Evolutionary conservation across 78 protist species (phyloP), one percentile per base, ranked within the genome.

Genomic region (Guillardia theta): DNA sequence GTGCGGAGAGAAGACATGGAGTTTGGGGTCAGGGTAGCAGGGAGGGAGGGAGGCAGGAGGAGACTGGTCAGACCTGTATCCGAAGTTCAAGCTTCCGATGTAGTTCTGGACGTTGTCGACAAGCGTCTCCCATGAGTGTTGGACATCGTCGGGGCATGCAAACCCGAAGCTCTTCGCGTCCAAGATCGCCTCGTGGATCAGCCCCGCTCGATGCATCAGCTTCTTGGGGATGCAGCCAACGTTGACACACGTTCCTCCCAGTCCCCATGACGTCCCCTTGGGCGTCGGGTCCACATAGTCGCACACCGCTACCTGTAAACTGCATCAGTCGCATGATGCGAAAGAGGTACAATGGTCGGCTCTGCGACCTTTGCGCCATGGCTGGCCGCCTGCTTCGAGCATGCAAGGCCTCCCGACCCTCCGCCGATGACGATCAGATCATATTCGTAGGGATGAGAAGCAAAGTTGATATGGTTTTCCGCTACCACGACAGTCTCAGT

Each of bases 191-290:
- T 58, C 70, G 70, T 58, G 70, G 39, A 58, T 3, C 39, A 58
- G 21, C 6, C 39, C 70, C 4, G 98, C 97, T 2, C 15, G 2
- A 47, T 44, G 53, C 54, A 94, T 36, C 30, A 70, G 58, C 47
- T 88, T 97, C 94, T 98, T 98, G 24, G 99, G 99, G 8, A 98
- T 96, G 96, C 99, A 98, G 15, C 99, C 98, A 3, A 98, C 99
- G 78, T 97, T 97, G 37, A 97, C 98, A 62, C 98, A 97, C 8
- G 98, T 97, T 24, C 98, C 98, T 0, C 97, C 96, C 30, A 96
- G n/a, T 0, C 93, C 97, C 97, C 95, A 95, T 4, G 18, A 18
- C 48, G 44, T 88, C 33, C 93, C 93, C 4, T 30, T 15, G n/a
- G 88, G 53, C 19, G 88, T 27, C 0, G 96, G 96, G 48, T 58